phyloP scores from a whole-genome alignment of 805 yeast genomes.

The Debaryomyces tyrocola region DNA sequence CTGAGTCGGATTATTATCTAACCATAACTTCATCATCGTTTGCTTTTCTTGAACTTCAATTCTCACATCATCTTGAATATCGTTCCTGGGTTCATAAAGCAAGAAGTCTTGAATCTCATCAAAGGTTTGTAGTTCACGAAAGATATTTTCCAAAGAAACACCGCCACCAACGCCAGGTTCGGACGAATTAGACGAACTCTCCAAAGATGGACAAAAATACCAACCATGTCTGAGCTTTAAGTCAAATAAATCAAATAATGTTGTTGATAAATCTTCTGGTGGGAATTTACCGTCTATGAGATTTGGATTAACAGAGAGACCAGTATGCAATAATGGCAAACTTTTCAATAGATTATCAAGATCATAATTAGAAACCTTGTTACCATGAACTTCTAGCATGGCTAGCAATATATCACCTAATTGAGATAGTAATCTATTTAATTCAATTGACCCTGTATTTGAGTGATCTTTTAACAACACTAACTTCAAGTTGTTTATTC shows the following conservation, averaged over 20 bases:
- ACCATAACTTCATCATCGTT: slow-evolving; percentile 30
- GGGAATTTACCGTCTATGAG: slow-evolving; percentile 54
- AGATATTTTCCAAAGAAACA: slow-evolving; percentile 13
- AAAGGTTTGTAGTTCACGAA: slow-evolving; percentile 28
- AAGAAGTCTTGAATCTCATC: slow-evolving; percentile 63
- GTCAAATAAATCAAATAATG: slow-evolving; percentile 58
- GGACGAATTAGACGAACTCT: slow-evolving; percentile 2
- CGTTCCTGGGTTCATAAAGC: slow-evolving; percentile 21
- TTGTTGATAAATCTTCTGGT: slow-evolving; percentile 49
- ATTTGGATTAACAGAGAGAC: slow-evolving; percentile 70
- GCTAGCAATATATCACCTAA: slow-evolving; percentile 47
- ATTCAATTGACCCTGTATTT: slow-evolving; percentile 12
- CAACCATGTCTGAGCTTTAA: slow-evolving; percentile 81
- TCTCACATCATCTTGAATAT: slow-evolving; percentile 6
- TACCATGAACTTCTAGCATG: slow-evolving; percentile 5
- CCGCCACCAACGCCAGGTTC: neutral
- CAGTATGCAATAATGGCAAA: slow-evolving; percentile 67
- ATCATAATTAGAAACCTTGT: slow-evolving; percentile 12
- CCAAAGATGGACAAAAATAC: slow-evolving; percentile 41
- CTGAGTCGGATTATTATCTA: slow-evolving; percentile 69
- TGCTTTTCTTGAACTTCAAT: slow-evolving; percentile 8
- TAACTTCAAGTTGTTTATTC: slow-evolving; percentile 16
- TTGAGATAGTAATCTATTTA: slow-evolving; percentile 45
- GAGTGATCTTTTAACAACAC: slow-evolving; percentile 11
- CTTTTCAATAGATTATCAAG: slow-evolving; percentile 45